Evolutionary conservation across 2,329 filamentous ascomycete species (phyloP).

Genomic region (Davidsoniella virescens): DNA sequence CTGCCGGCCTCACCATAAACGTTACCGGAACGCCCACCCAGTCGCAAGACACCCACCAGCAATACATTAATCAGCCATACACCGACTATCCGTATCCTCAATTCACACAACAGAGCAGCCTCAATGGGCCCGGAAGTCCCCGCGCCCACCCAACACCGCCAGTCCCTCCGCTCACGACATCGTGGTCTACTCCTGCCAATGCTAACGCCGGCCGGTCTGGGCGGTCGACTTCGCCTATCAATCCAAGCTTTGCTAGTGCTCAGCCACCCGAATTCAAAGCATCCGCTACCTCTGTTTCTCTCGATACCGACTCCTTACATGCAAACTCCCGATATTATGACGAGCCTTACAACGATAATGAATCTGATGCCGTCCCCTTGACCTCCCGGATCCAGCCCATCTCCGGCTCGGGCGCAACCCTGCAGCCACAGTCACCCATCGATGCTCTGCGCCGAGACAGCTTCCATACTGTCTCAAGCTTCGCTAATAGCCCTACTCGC

Average conservation of each 20-base stretch:
- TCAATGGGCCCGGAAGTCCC: constrained; percentile 5
- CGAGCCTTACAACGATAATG: constrained; percentile 7
- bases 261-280: constrained; percentile 35
- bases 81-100: constrained; percentile 12
- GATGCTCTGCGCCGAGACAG: constrained; percentile 34
- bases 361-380: constrained; percentile 29
- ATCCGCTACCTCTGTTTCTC: constrained; percentile 17
- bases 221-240: constrained; percentile 30
- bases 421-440: constrained; percentile 23
- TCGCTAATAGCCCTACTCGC: constrained; percentile 35
- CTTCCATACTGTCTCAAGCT: constrained; percentile 38
- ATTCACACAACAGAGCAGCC: not conserved
- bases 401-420: constrained; percentile 24
- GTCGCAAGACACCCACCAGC: not conserved
- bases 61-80: not conserved
- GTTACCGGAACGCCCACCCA: constrained; percentile 4
- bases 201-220: constrained; percentile 9
- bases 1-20: constrained; percentile 7
- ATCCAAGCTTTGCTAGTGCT: constrained; percentile 33
- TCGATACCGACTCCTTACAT: constrained; percentile 11
- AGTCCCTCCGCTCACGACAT: constrained; percentile 17
- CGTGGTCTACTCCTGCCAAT: constrained; percentile 5
- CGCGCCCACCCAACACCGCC: constrained; percentile 26
- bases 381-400: constrained; percentile 40
- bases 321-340: constrained; percentile 6